Conservation (phyloP, 2,329 filamentous ascomycete genomes). For the Paraconiothyrium brasiliense region DNA sequence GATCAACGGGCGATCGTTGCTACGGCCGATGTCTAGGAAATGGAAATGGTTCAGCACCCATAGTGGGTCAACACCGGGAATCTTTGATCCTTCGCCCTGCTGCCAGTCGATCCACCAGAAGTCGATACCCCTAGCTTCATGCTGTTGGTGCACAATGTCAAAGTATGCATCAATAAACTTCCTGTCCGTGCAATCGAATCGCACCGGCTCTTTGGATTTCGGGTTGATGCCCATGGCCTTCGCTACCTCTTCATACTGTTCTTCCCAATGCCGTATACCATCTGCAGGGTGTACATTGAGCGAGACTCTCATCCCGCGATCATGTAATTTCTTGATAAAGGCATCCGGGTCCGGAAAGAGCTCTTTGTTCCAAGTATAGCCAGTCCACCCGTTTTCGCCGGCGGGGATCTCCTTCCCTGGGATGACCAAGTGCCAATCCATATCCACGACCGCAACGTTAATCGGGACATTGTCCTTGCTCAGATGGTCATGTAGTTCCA, state of each 20-base stretch:
- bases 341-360: slow-evolving; percentile 65
- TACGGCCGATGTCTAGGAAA: slow-evolving; percentile 62
- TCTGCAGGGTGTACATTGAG: slow-evolving; percentile 71
- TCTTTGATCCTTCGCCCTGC: slow-evolving; percentile 64
- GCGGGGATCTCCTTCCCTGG: slow-evolving; percentile 44
- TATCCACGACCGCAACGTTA: slow-evolving; percentile 69
- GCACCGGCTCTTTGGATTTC: slow-evolving; percentile 59
- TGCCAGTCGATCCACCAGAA: slow-evolving; percentile 78
- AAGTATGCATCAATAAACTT: slow-evolving; percentile 68
- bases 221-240: slow-evolving; percentile 63
- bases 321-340: slow-evolving; percentile 63
- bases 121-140: slow-evolving; percentile 67
- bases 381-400: slow-evolving; percentile 64
- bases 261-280: slow-evolving; percentile 66
- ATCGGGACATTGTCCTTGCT: slow-evolving; percentile 62
- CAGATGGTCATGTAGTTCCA: slow-evolving; percentile 67
- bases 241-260: slow-evolving; percentile 65
- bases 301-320: slow-evolving; percentile 62
- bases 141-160: slow-evolving; percentile 63
- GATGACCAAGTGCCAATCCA: slow-evolving; percentile 71
- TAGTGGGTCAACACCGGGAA: slow-evolving; percentile 68
- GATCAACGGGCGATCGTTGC: slow-evolving; percentile 60
- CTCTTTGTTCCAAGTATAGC: slow-evolving; percentile 69
- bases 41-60: slow-evolving; percentile 74
- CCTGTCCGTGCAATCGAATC: slow-evolving; percentile 64